Evolutionary conservation across 2,329 filamentous ascomycete species (phyloP).

Genomic region (Cytospora chrysosperma): DNA sequence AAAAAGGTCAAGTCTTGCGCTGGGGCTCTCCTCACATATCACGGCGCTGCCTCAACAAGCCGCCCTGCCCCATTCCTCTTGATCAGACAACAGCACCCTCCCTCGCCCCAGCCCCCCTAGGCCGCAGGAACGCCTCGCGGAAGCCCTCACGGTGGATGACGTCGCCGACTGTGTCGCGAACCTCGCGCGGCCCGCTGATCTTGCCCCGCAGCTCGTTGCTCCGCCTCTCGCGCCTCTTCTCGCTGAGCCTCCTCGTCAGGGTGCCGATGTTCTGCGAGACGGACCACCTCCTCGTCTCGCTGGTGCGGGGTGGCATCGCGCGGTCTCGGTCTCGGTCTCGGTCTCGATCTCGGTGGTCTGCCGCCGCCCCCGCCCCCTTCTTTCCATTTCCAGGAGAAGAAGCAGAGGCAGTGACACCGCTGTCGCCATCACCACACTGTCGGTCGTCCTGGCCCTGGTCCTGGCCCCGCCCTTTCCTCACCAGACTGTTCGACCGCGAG

Average conservation of each 20-base stretch:
- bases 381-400: neutral
- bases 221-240: slow-evolving; percentile 58
- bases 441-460: slow-evolving; percentile 1
- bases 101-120: slow-evolving; percentile 22
- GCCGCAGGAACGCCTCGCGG: slow-evolving; percentile 32
- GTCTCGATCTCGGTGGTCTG: neutral
- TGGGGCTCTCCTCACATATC: too few species aligned
- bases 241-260: slow-evolving; percentile 55
- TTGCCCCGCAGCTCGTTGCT: slow-evolving; percentile 57
- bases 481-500: slow-evolving; percentile 31
- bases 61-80: neutral
- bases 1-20: too few species aligned
- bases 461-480: neutral
- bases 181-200: slow-evolving; percentile 59
- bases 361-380: neutral
- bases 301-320: slow-evolving; percentile 9
- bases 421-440: neutral
- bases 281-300: slow-evolving; percentile 21
- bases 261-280: slow-evolving; percentile 37
- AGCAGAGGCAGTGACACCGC: too few species aligned
- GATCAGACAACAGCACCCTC: neutral
- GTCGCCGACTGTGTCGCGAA: slow-evolving; percentile 58
- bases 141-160: slow-evolving; percentile 49
- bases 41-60: neutral
- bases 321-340: too few species aligned